phyloP scores from a whole-genome alignment of 1,284 basidiomycete genomes.

The Ceratobasidium theobromae region DNA sequence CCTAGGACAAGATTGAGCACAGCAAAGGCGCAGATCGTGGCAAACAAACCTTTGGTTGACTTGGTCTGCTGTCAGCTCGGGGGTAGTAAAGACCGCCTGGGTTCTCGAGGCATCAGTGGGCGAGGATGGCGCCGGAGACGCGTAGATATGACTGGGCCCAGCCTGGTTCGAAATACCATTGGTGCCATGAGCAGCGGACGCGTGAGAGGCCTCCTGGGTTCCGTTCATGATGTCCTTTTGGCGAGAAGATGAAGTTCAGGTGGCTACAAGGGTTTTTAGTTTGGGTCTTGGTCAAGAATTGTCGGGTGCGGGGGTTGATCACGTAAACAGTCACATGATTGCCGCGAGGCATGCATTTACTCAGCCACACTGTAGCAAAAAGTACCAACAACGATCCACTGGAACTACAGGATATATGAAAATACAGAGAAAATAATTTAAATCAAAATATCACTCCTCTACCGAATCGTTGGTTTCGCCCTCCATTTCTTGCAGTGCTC shows the following conservation, averaged over 20 bases:
- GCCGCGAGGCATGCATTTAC: conserved; percentile 29
- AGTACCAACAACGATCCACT: not conserved
- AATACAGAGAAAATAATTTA: conserved; percentile 27
- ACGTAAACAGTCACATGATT: conserved; percentile 29
- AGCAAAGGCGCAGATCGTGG: not conserved
- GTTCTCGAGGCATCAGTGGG: conserved; percentile 24
- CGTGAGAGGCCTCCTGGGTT: conserved; percentile 15
- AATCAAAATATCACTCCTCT: conserved; percentile 25
- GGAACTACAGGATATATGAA: not conserved
- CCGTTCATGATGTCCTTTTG: conserved; percentile 16
- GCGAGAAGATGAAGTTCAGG: not conserved
- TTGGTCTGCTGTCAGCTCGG: conserved; percentile 28
- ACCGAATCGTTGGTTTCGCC: conserved; percentile 42
- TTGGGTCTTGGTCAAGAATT: conserved; percentile 24
- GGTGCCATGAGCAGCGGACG: conserved; percentile 9
- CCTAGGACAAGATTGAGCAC: conserved; percentile 17
- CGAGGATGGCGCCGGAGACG: conserved; percentile 31
- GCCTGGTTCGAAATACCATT: conserved; percentile 30
- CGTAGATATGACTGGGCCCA: conserved; percentile 29
- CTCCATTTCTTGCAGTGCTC: conserved; percentile 70
- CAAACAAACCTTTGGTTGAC: conserved; percentile 26
- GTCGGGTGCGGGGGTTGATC: conserved; percentile 32
- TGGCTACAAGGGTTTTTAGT: conserved; percentile 21
- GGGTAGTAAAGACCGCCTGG: conserved; percentile 9
- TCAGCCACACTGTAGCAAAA: not conserved